Base-by-base conservation (phyloP, 1,284 basidiomycete genomes). In the Trichosporon coremiiforme region DNA sequence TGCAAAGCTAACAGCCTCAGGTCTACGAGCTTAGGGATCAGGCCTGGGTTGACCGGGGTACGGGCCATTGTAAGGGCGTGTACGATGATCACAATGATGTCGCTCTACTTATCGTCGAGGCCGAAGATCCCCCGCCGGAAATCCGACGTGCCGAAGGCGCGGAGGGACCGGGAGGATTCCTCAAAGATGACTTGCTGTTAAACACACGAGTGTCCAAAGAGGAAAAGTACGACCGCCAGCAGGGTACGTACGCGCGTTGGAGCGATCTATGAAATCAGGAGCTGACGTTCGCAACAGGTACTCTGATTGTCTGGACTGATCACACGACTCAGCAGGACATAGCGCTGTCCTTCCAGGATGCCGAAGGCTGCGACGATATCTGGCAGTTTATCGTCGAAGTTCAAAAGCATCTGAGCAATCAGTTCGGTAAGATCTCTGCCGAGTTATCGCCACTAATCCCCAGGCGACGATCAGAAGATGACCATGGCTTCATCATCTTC, bases 241-340 rank as follows among this genome's bases (percentile, higher is more conserved):
- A 96, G 87, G 94, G 93, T 92, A 75, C 74, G 87, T 85, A 12
- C 12, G n/a, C 22, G 65, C 3, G n/a, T 12, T 6, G 41, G 41
- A 45, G 41, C 15, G 7, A 4, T 15, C n/a, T 5, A 17, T 1
- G 3, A 2, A 29, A 20, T 15, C n/a, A 3, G 29, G 64, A 22
- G 57, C 20, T 57, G 65, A 57, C 65, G 15, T 38, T 8, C 13
- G 45, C 36, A 20, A 25, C 81, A 94, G 96, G 98, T 75, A 99
- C 97, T 1, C 87, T 99, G 62, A 98, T 99, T 73, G 96, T 99
- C 13, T 99, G 96, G 96, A 99, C 96, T 1, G 96, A 98, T 81
- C 93, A 92, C 0, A 70, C 70, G 13, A 91, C 94, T 74, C 93
- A 94, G 29, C 89, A 91, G 29, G 96, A 99, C 83, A 95, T 97